Percentiles rank a stretch among this genome's conserved stretches.
Conservation (phyloP, 306 rosid species). For the Lupinus albus region DNA sequence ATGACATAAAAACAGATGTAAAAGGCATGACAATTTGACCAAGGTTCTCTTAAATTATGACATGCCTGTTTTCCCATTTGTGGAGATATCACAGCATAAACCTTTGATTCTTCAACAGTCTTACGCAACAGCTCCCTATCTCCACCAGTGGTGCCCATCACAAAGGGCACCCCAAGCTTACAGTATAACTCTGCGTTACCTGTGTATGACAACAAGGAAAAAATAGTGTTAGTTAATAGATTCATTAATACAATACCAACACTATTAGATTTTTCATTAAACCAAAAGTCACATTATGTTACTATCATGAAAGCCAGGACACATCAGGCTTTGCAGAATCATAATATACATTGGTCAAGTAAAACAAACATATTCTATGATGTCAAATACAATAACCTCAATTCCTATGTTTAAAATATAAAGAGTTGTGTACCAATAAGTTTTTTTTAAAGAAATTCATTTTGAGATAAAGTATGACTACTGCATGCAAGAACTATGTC, state of each 20-base stretch:
- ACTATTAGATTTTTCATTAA: constrained; percentile 6
- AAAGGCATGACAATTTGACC: not conserved
- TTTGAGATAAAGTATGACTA: constrained; percentile 22
- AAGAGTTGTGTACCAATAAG: not conserved
- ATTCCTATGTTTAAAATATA: constrained; percentile 4
- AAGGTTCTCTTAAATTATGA: constrained; percentile 26
- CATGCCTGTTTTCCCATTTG: constrained; percentile 95
- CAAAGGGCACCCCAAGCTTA: constrained; percentile 87
- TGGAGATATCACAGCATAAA: constrained; percentile 88
- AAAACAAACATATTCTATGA: too few relatives aligned
- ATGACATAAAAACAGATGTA: constrained; percentile 10
- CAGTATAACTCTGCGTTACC: constrained; percentile 84
- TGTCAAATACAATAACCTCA: not conserved
- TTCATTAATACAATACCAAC: not conserved
- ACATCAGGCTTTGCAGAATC: constrained; percentile 2
- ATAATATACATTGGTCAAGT: not conserved
- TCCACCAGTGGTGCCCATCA: constrained; percentile 97
- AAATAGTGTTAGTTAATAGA: not conserved
- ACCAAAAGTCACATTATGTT: constrained; percentile 14
- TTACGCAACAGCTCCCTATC: constrained; percentile 69
- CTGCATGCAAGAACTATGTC: not conserved
- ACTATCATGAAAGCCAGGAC: constrained; percentile 10
- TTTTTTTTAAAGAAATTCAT: not conserved
- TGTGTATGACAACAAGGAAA: constrained; percentile 38
- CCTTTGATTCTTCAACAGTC: constrained; percentile 71